These are phyloP conservation scores for Scenedesmus sp. DNA, from an alignment of 163 green algal genomes.

Conservation along the genomic window DNA sequence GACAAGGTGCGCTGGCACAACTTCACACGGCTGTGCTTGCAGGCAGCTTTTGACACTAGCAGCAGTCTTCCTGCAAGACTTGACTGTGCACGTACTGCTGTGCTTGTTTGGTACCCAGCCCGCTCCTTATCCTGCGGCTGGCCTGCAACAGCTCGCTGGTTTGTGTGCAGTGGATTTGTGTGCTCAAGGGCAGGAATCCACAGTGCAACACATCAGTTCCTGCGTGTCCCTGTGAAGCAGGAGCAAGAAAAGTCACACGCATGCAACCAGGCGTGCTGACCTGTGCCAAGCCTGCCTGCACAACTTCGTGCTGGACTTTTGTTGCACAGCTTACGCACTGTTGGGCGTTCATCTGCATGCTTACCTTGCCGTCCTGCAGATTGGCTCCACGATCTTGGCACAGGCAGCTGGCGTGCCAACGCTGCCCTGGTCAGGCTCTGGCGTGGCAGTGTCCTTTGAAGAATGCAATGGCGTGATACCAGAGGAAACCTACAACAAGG, in stretches of 20 bases:
- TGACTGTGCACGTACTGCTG: background rate
- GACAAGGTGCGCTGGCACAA: slow-evolving; percentile 91
- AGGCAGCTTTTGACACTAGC: background rate
- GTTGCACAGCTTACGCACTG: no score
- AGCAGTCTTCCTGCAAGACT: background rate
- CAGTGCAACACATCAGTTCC: background rate
- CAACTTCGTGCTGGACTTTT: no score
- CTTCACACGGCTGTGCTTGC: background rate
- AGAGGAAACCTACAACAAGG: slow-evolving; percentile 79
- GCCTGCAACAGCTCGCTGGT: no score
- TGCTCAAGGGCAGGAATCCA: no score
- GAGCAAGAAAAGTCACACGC: no score
- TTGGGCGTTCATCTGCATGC: background rate
- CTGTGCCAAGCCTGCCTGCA: no score
- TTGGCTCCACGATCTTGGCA: slow-evolving; percentile 96
- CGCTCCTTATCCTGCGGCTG: background rate
- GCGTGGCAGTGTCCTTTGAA: slow-evolving; percentile 75
- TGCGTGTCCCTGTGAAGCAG: background rate
- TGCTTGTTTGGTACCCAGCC: background rate
- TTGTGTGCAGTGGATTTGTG: no score
- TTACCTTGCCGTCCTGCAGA: slow-evolving; percentile 49
- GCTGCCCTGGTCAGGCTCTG: slow-evolving; percentile 92
- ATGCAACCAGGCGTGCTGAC: no score
- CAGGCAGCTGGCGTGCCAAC: slow-evolving; percentile 97
- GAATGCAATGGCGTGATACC: slow-evolving; percentile 72